Percentiles rank a stretch among this genome's conserved stretches.
phyloP scores from a whole-genome alignment of 176 grass and related monocot species.

The Eremochloa ophiuroides region DNA sequence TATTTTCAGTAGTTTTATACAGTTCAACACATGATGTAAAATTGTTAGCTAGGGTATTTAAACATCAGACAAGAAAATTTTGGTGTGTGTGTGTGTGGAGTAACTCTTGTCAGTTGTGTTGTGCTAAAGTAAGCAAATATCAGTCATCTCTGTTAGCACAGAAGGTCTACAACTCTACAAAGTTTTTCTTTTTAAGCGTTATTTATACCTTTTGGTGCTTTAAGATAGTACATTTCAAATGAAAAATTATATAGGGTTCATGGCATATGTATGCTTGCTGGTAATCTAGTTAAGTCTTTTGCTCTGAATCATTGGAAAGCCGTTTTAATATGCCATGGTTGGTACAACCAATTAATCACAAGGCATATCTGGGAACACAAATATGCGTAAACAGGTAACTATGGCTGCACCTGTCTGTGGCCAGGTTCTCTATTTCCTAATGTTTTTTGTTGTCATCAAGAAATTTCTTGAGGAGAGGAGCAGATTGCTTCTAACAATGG shows the following conservation, averaged over 20 bases:
- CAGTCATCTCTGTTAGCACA: not conserved
- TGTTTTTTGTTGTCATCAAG: too few species aligned
- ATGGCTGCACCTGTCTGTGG: slow-evolving; percentile 1
- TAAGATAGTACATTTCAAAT: not conserved
- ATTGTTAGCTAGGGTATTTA: not conserved
- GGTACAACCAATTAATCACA: slow-evolving; percentile 20
- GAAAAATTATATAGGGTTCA: not conserved
- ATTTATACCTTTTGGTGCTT: slow-evolving; percentile 5
- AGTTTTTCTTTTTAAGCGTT: not conserved
- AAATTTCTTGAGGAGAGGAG: too few species aligned
- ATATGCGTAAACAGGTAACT: slow-evolving; percentile 20
- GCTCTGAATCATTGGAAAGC: not conserved
- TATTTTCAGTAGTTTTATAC: not conserved
- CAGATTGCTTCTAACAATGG: not conserved
- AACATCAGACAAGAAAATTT: not conserved
- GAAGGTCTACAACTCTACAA: not conserved
- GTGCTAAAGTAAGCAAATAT: slow-evolving; percentile 11
- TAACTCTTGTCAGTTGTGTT: not conserved
- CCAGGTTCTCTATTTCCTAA: too few species aligned
- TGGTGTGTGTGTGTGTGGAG: not conserved
- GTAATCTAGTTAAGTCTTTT: slow-evolving; percentile 30
- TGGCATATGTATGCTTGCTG: slow-evolving; percentile 7
- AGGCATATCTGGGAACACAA: not conserved
- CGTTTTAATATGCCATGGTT: slow-evolving; percentile 9
- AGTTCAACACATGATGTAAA: not conserved